These are phyloP conservation scores for Penicillium goetzii DNA, from an alignment of 495 filamentous ascomycete species.

Conservation along the genomic window DNA sequence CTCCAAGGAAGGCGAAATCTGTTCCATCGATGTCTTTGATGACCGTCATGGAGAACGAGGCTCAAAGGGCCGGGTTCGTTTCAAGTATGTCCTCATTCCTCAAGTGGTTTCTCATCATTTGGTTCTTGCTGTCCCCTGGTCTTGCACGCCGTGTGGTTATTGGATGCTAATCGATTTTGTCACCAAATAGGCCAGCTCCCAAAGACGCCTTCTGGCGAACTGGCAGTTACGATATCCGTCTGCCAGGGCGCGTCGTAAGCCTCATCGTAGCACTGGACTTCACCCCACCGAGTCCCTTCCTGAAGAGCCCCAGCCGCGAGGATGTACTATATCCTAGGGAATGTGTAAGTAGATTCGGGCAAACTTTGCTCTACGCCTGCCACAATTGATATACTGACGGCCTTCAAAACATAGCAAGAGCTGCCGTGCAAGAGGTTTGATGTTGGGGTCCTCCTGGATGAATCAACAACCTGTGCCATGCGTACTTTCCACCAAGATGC, in stretches of 20 bases:
- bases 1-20: conserved; percentile 43
- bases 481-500: conserved; percentile 27
- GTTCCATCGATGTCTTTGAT: conserved; percentile 50
- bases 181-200: conserved; percentile 45
- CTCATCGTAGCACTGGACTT: conserved; percentile 29
- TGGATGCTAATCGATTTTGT: conserved; percentile 14
- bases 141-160: not conserved
- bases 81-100: conserved; percentile 39
- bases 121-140: not conserved
- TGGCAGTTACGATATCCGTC: conserved; percentile 30
- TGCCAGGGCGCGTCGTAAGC: conserved; percentile 19
- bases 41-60: conserved; percentile 34
- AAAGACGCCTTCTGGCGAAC: conserved; percentile 42
- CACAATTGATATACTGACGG: not conserved
- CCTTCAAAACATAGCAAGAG: conserved; percentile 24
- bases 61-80: conserved; percentile 43
- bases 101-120: not conserved
- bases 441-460: conserved; percentile 37
- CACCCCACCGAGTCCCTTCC: conserved; percentile 15
- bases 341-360: conserved; percentile 10
- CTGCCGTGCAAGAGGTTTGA: conserved; percentile 35
- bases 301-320: conserved; percentile 37
- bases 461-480: conserved; percentile 37
- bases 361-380: not conserved
- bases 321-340: conserved; percentile 33